Evolutionary conservation across 805 yeast species (phyloP).

Genomic region (Yamadazyma nakazawae): DNA sequence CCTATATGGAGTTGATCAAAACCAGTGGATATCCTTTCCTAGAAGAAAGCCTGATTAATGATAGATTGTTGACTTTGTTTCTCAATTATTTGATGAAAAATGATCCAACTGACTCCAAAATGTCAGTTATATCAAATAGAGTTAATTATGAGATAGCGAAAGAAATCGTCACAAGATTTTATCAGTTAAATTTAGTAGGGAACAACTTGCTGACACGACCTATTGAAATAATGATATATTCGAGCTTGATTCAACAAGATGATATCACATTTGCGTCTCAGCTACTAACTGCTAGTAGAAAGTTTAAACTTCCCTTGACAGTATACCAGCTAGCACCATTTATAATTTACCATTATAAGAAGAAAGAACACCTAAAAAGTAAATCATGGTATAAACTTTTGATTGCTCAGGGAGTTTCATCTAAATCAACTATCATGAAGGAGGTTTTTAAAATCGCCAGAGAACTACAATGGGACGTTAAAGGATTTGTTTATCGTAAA

Average conservation of each 20-base stretch:
- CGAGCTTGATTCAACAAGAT: slow-evolving; percentile 29
- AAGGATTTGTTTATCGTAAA: slow-evolving; percentile 31
- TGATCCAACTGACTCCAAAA: slow-evolving; percentile 16
- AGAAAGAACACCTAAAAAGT: slow-evolving; percentile 29
- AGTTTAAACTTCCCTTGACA: slow-evolving; percentile 29
- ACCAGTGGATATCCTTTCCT: background rate
- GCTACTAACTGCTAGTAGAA: slow-evolving; percentile 25
- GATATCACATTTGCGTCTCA: slow-evolving; percentile 34
- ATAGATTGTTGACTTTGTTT: slow-evolving; percentile 16
- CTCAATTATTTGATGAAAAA: slow-evolving; percentile 24
- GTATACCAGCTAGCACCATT: slow-evolving; percentile 40
- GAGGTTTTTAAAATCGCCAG: slow-evolving; percentile 31
- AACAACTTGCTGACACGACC: slow-evolving; percentile 19
- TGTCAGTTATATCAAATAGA: slow-evolving; percentile 15
- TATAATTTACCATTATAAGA: slow-evolving; percentile 31
- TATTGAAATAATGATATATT: slow-evolving; percentile 28
- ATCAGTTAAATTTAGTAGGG: slow-evolving; percentile 10
- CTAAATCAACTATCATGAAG: slow-evolving; percentile 27
- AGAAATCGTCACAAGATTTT: slow-evolving; percentile 23
- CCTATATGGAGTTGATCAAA: slow-evolving; percentile 16
- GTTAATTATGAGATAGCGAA: slow-evolving; percentile 25
- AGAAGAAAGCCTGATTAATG: slow-evolving; percentile 4
- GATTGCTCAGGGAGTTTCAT: slow-evolving; percentile 27
- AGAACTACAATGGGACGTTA: slow-evolving; percentile 33
- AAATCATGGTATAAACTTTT: slow-evolving; percentile 36